Base-by-base conservation (phyloP, 305 asterid species). In the Fraxinus sp. region DNA sequence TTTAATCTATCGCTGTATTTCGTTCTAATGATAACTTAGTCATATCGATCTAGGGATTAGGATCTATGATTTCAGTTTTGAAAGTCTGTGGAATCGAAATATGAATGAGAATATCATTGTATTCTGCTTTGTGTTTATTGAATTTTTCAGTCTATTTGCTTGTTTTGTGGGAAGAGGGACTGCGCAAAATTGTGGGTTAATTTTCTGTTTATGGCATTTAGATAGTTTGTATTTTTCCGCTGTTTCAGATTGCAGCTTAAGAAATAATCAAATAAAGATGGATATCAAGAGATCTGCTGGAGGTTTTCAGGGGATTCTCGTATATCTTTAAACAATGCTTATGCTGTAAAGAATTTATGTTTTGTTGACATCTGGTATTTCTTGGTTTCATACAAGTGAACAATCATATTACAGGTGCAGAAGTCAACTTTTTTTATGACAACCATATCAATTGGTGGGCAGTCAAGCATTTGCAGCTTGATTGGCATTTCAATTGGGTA, bases 331-430 rank as follows among this genome's bases (percentile, higher is more conserved):
- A 70, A 16, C 76, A 70, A 13, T 70, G 75, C 75, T 28, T 30
- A 70, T 70, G 41, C n/a, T 70, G 20, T 30, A 28, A 70, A 32
- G 76, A 75, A 26, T 73, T 72, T 30, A 76, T 30, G 71, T 13
- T n/a, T 82, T 82, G 64, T 80, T 78, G 86, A 77, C 74, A 43
- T 79, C 5, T 28, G 76, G 79, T 77, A 70, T 72, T 36, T 80
- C 28, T 33, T 35, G 76, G 83, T 75, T 82, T 70, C 55, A 32
- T 80, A 26, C 77, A 32, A 68, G 49, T 75, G 82, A 16, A 55
- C 32, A 11, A 28, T 77, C 9, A 28, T 79, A 41, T 79, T 81
- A 73, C 85, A 75, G 87, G 46, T 88, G 82, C 71, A 39, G 86
- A 82, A 84, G 78, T 78, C 55, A 78, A 78, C 81, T 24, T 70